phyloP scores from a whole-genome alignment of 768 basidiomycete species.

The Lentinus brumalis region DNA sequence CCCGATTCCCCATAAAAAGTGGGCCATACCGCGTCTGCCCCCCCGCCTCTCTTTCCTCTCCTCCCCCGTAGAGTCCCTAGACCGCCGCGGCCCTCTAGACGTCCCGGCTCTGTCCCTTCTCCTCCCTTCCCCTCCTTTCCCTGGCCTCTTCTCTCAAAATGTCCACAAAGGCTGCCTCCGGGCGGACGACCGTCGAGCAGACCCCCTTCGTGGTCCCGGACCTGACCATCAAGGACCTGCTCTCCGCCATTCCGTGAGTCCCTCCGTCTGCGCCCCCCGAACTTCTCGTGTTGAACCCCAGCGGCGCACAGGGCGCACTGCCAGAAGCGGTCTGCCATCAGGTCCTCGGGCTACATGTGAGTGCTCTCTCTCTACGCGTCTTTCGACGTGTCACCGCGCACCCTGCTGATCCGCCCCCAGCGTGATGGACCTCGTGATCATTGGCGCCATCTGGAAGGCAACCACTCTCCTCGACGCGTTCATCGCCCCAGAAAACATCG shows the following conservation, averaged over 20 bases:
- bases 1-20: conserved; percentile 21
- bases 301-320: conserved; percentile 65
- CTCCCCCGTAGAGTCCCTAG: conserved; percentile 15
- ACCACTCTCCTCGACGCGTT: conserved; percentile 65
- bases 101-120: conserved; percentile 3
- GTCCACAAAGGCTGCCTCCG: conserved; percentile 18
- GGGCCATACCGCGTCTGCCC: not conserved
- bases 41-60: conserved; percentile 18
- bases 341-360: conserved; percentile 78
- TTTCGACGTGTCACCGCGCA: conserved; percentile 7
- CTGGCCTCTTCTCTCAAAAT: conserved; percentile 10
- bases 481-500: conserved; percentile 55
- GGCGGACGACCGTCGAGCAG: conserved; percentile 49
- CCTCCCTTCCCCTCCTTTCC: conserved; percentile 6
- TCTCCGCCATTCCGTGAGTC: conserved; percentile 80
- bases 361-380: conserved; percentile 26
- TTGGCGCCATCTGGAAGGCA: conserved; percentile 67
- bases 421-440: conserved; percentile 72
- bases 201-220: conserved; percentile 72
- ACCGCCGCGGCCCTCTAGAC: conserved; percentile 14
- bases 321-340: conserved; percentile 85
- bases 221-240: conserved; percentile 84
- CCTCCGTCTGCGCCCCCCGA: not conserved
- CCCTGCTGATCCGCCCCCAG: conserved; percentile 37
- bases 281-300: not conserved